These are phyloP conservation scores for Sporothrix pallida DNA, from an alignment of 2,329 filamentous ascomycete species.

Conservation along the genomic window DNA sequence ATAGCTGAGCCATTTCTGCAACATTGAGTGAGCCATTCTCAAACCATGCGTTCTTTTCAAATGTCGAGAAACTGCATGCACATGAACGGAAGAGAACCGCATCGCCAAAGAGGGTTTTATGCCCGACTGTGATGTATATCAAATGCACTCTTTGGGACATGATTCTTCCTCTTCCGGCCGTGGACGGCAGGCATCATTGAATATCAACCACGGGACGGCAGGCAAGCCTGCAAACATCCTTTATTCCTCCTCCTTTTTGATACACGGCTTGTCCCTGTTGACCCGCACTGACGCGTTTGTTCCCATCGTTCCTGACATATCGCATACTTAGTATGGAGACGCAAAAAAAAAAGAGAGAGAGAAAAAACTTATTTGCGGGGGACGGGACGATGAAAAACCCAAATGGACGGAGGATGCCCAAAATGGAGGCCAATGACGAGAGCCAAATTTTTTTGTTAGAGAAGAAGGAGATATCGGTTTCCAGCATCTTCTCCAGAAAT, in stretches of 20 bases:
- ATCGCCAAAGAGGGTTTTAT: not conserved
- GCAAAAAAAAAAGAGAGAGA: not conserved
- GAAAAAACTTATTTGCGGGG: not conserved
- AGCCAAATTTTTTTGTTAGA: not conserved
- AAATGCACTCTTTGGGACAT: not conserved
- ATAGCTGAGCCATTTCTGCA: not conserved
- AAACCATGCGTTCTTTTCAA: not conserved
- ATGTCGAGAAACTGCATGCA: not conserved
- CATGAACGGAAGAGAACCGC: not conserved
- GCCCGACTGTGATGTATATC: not conserved
- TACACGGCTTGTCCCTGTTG: slow-evolving; percentile 13
- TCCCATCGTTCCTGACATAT: no score
- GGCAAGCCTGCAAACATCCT: not conserved
- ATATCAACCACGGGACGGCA: slow-evolving; percentile 11
- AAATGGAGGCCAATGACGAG: not conserved
- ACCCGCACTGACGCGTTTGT: not conserved
- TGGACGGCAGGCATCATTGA: not conserved
- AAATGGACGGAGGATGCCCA: not conserved
- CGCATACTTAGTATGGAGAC: no score
- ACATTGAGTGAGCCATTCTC: no score
- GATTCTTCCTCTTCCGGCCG: slow-evolving; percentile 1
- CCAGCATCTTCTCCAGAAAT: not conserved
- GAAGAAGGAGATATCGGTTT: no score
- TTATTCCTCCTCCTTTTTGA: not conserved
- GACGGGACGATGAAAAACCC: not conserved